Base-by-base conservation (phyloP, 352 stramenopile species). In the Phytopythium helicoides region DNA sequence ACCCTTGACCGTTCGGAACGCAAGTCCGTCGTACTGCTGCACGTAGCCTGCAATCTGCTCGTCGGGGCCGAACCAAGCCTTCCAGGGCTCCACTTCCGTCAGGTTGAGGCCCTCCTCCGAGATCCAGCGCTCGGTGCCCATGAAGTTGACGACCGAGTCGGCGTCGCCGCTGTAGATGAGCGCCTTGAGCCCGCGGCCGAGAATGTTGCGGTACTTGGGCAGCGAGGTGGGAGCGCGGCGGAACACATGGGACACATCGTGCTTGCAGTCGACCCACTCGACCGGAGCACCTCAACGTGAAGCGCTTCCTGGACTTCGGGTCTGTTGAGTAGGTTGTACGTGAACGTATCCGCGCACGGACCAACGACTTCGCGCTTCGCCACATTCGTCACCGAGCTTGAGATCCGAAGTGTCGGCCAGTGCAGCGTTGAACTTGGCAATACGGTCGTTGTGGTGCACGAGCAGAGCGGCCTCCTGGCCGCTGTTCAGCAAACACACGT, bases 1-100 rank as follows among this genome's bases (percentile, higher is more conserved):
- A 15, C 89, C 92, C 56, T 96, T 93, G 60, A 98, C 92, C 0
- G 91, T 98, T 50, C 95, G 73, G 73, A 96, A 98, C 7, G 74
- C 82, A 12, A 97, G 47, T 3, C 80, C 84, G 1, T 95, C 63
- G 62, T 87, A 97, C 58, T 89, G 81, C 49, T 95, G 78, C 18
- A 91, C 71, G 62, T 96, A 92, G 15, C 90, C 90, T 9, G 76
- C 90, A 56, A 97, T 71, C 62, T 97, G 90, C 53, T 69, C 51
- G 62, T 89, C 81, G 1, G 79, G 76, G 18, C 79, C 79, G 45
- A 89, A 89, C 81, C 81, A 92, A 15, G 81, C 74, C 28, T 55
- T 55, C 81, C 81, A 92, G 47, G 80, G 81, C 39, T 75, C 68
- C 0, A 58, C 73, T 35, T 87, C 70, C 40, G 64, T 65, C 41